These are phyloP conservation scores for Quercus glauca DNA, from an alignment of 306 rosid species.

Conservation along the genomic window DNA sequence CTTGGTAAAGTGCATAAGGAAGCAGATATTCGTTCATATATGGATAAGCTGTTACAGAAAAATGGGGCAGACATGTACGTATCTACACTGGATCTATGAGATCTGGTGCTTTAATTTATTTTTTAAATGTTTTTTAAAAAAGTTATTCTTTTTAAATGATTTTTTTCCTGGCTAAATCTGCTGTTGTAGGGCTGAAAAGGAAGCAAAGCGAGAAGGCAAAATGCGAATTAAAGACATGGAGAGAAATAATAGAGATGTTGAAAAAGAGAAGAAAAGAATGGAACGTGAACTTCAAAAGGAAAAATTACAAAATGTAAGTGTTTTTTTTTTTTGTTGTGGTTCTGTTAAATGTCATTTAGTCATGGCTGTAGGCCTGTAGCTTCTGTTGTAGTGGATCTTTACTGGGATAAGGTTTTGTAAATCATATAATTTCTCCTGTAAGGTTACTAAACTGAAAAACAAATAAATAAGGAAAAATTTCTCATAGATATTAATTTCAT, in stretches of 20 bases:
- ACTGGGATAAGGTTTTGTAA: neutral
- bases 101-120: slow-evolving; percentile 14
- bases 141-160: no score
- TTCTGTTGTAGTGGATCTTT: neutral
- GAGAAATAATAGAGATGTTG: slow-evolving; percentile 58
- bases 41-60: slow-evolving; percentile 53
- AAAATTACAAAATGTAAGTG: slow-evolving; percentile 53
- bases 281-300: slow-evolving; percentile 51
- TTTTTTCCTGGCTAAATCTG: neutral
- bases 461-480: neutral
- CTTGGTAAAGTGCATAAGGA: slow-evolving; percentile 53
- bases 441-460: neutral
- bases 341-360: neutral
- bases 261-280: slow-evolving; percentile 57
- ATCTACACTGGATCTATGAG: slow-evolving; percentile 4
- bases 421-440: neutral
- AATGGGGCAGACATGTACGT: slow-evolving; percentile 61
- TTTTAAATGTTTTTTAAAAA: neutral
- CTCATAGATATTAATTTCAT: neutral
- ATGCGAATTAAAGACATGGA: slow-evolving; percentile 65
- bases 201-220: slow-evolving; percentile 64
- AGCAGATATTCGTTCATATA: slow-evolving; percentile 54
- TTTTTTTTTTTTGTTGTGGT: neutral
- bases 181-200: slow-evolving; percentile 61
- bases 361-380: neutral